Base-by-base conservation (phyloP, 345 rosid species). In the Eucalyptus polyanthemos region DNA sequence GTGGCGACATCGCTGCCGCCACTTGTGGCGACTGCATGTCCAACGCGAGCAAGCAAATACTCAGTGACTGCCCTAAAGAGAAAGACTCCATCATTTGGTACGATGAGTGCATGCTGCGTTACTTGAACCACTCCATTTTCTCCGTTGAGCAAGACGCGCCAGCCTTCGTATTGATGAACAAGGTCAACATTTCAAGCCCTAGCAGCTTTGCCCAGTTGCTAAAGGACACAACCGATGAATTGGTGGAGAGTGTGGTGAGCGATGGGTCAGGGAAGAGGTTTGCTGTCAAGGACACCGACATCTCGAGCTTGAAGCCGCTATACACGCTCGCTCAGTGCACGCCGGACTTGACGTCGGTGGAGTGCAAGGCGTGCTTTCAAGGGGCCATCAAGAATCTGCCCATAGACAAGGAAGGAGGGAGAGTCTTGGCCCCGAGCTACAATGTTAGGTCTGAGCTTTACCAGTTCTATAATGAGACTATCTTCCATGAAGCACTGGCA, bases 321-420 rank as follows among this genome's bases (percentile, higher is more conserved):
- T 96, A 91, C 89, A 86, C 88, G 24, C 94, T 96, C 3, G 92
- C 62, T 3, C 94, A 96, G 93, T 96, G 98, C 89, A 93, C 93
- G 5, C 95, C 92, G 14, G 96, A 95, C 89, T 53, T 95, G 58
- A 90, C 93, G 9, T 11, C 53, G 15, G 10, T 5, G 2, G 93
- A 87, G 19, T 95, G 94, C 86, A 62, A 86, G 11, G 27, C 42
- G 27, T 95, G 96, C 90, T 90, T 95, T n/a, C 72, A 87, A 50
- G 67, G 5, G 11, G 91, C 91, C 11, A 88, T 90, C 37, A n/a
- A 87, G 9, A 8, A 6, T 45, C 53, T 92, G 31, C 93, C 92
- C 5, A 9, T 0, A 6, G 88, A 90, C 19, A 40, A 51, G 42
- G 45, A 24, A 9, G 97, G 95, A 22, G 95, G 91, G 3, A 88